These are phyloP conservation scores for Melanopsichium pennsylvanicum DNA, from an alignment of 1,284 basidiomycete species.

Conservation along the genomic window DNA sequence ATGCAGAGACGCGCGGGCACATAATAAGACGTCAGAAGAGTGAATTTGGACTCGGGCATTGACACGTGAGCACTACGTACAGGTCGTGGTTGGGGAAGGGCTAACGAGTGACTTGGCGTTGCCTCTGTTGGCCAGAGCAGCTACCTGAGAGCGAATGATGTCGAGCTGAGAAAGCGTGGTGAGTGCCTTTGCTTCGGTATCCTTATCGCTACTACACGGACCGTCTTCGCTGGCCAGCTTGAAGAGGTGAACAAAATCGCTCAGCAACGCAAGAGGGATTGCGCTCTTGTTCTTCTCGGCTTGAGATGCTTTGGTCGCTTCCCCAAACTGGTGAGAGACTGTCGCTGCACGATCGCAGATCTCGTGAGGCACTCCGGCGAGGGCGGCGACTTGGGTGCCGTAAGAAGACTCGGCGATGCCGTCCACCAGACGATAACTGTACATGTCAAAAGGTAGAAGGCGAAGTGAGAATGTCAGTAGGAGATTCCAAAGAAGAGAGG, in stretches of 20 bases:
- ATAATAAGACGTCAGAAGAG: slow-evolving; percentile 12
- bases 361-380: slow-evolving; percentile 60
- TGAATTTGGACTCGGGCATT: slow-evolving; percentile 2
- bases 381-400: slow-evolving; percentile 68
- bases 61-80: slow-evolving; percentile 40
- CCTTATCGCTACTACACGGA: slow-evolving; percentile 23
- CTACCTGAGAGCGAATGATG: slow-evolving; percentile 51
- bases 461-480: too few species aligned
- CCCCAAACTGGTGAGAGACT: slow-evolving; percentile 58
- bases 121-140: slow-evolving; percentile 14
- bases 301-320: slow-evolving; percentile 50
- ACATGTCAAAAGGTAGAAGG: too few species aligned
- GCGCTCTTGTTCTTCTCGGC: slow-evolving; percentile 50
- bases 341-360: slow-evolving; percentile 61
- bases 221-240: slow-evolving; percentile 24
- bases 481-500: too few species aligned
- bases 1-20: not conserved
- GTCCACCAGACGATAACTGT: slow-evolving; percentile 60
- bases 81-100: slow-evolving; percentile 16
- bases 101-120: slow-evolving; percentile 16
- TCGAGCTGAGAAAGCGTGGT: slow-evolving; percentile 46
- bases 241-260: slow-evolving; percentile 62
- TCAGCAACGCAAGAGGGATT: slow-evolving; percentile 54
- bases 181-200: slow-evolving; percentile 24
- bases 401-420: slow-evolving; percentile 85